Evolutionary conservation across 2,329 filamentous ascomycete species (phyloP), one percentile per base, ranked within the genome.

Genomic region (Penicillium sclerotigenum): DNA sequence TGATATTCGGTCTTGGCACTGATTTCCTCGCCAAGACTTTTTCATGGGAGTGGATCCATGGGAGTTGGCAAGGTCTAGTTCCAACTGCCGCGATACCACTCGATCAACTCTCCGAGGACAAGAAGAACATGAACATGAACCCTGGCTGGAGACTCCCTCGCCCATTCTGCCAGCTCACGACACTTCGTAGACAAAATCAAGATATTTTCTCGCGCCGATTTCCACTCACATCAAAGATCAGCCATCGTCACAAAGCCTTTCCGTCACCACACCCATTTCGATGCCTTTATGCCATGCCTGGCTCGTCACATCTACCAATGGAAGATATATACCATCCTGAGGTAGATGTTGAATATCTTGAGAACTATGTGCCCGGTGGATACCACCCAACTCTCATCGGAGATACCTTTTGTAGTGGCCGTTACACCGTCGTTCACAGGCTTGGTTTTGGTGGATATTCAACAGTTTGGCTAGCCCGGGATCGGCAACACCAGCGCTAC

Each of bases 301-400:
- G 41, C 51, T 31, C 42, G 18, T 47, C 42, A 41, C 5, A n/a
- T 40, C 13, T 40, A 53, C 34, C 9, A 53, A 34, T 40, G 11
- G 33, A 53, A 47, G 51, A 53, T 41, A 40, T 33, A 26, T 53
- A 53, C 51, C 47, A 49, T 31, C 47, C 47, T 20, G 33, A 40
- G n/a, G 34, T 18, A 31, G 48, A 62, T 47, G 56, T 61, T n/a
- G 62, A 63, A 48, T 50, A 55, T n/a, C 47, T 66, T 5, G 58
- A 64, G 13, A n/a, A 50, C n/a, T 64, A 62, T 52, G 22, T 16
- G 4, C 75, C 75, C 31, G 62, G 64, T 28, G 65, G 71, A 11
- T 71, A 64, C 53, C 71, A 73, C 59, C 69, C 71, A 33, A 62
- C 71, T 24, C 59, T 63, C 20, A 57, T 73, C n/a, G 69, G 64